These are phyloP conservation scores for Cryptosporidium tyzzeri DNA, from an alignment of 169 alveolate species.

Conservation along the genomic window DNA sequence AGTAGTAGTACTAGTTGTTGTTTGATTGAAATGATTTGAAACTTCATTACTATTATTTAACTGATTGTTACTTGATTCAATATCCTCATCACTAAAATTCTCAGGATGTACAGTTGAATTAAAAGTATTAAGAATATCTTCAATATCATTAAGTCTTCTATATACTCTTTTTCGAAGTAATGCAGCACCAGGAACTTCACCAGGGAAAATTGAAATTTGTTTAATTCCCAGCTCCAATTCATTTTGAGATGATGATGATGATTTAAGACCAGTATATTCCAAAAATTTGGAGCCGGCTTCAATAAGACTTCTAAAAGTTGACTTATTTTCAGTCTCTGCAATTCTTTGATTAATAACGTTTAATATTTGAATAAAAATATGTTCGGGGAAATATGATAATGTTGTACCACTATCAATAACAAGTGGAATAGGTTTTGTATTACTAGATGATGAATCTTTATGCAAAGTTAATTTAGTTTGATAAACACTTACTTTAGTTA, in stretches of 20 bases:
- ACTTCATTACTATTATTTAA: not conserved
- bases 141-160: conserved; percentile 12
- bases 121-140: conserved; percentile 7
- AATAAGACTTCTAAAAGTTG: conserved; percentile 44
- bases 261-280: conserved; percentile 43
- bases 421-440: conserved; percentile 26
- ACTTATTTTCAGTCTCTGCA: conserved; percentile 49
- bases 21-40: no score
- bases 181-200: conserved; percentile 75
- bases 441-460: conserved; percentile 38
- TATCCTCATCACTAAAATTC: not conserved
- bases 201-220: conserved; percentile 60
- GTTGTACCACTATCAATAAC: conserved; percentile 81
- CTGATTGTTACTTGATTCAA: not conserved
- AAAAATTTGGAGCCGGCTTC: conserved; percentile 63
- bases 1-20: not conserved
- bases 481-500: conserved; percentile 12
- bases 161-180: conserved; percentile 54
- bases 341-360: conserved; percentile 67
- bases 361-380: conserved; percentile 73
- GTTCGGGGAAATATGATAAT: conserved; percentile 79
- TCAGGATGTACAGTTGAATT: conserved; percentile 54
- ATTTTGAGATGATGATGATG: not conserved
- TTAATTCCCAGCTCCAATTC: conserved; percentile 15
- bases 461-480: conserved; percentile 26